Evolutionary conservation across 306 rosid species (phyloP), one percentile per base, ranked within the genome.

Genomic region (Rosa chinensis): DNA sequence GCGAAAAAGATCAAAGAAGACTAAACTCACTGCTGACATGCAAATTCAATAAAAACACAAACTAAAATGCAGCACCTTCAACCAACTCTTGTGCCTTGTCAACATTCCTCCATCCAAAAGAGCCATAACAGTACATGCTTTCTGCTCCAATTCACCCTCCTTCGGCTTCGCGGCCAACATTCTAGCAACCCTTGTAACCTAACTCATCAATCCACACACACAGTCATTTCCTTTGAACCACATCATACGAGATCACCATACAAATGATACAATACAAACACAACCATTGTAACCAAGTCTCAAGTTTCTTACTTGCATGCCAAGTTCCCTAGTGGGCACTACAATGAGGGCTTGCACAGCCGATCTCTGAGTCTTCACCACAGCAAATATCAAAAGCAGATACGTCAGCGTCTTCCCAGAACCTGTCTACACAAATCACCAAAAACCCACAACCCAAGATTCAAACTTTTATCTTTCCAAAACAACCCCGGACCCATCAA

Each of bases 251-350:
- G 66, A 75, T 32, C 6, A 17, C 53, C 16, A 5, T 7, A 16
- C 50, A 59, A 49, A 6, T 21, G 67, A 14, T 2, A 5, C 44
- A 67, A 66, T 25, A 32, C 21, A 42, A 12, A 73, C 69, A 18
- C 42, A 39, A 47, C 20, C 53, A 59, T 7, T 21, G 20, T 44
- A 43, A 44, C 39, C 16, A 28, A 66, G 21, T 2, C 28, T 25
- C 1, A 14, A 14, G 47, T 37, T 69, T 76, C 91, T 87, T 91
- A 91, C 98, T 85, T 93, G 99, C 84, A 91, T 95, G 79, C 99
- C 98, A 68, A 95, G 97, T 82, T 95, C 99, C 83, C 98, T 88
- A 40, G 99, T 93, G 79, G 97, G 98, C 66, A 95, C 99, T 80
- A 93, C 89, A 76, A 95, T 82, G 28, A 95, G 78, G 40, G 98